Conservation (phyloP, 2,329 filamentous ascomycete genomes). For the Fusarium falciforme region DNA sequence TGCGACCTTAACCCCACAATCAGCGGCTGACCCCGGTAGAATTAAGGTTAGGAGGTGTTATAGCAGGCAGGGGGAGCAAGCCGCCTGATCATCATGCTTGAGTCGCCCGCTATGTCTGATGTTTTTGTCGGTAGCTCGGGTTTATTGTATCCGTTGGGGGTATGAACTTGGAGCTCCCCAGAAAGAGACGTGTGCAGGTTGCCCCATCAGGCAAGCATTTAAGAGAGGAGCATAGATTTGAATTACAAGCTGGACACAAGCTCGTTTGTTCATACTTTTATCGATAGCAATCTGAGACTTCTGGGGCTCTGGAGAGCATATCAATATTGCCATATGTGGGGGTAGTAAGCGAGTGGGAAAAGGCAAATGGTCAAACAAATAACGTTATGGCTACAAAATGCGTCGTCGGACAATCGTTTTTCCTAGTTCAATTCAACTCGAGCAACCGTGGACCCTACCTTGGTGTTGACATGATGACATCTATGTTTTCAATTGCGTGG, state of each 20-base stretch:
- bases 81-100: constrained; percentile 18
- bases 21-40: background rate
- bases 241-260: background rate
- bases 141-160: background rate
- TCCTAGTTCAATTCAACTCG: background rate
- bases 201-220: background rate
- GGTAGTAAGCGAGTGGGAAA: background rate
- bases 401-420: background rate
- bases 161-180: background rate
- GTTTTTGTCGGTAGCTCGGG: background rate
- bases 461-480: background rate
- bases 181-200: background rate
- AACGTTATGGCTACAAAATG: background rate
- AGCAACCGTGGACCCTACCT: background rate
- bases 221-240: background rate
- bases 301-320: background rate
- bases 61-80: background rate
- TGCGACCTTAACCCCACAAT: background rate
- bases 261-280: background rate
- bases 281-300: background rate
- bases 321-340: background rate
- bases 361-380: background rate
- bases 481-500: no score
- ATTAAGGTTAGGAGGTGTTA: background rate
- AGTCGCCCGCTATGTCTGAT: background rate